These are phyloP conservation scores for Colletotrichum graminicola DNA, from an alignment of 2,329 filamentous ascomycete genomes.

Conservation along the genomic window DNA sequence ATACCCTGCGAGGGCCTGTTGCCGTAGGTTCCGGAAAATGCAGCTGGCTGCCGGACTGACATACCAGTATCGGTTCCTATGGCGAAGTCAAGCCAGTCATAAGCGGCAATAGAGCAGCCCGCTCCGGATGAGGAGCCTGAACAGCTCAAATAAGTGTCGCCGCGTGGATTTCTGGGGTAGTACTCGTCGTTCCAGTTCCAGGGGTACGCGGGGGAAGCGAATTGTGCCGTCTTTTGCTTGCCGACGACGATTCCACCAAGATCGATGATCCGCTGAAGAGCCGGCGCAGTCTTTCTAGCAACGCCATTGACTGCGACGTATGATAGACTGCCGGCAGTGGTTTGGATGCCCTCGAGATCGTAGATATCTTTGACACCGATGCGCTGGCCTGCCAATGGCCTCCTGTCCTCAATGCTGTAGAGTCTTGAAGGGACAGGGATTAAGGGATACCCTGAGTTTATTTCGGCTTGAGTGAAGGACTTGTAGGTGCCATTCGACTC, in stretches of 20 bases:
- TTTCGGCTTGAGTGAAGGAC: not conserved
- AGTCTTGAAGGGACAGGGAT: conserved; percentile 56
- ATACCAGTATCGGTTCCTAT: conserved; percentile 45
- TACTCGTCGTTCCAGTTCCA: conserved; percentile 60
- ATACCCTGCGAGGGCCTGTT: conserved; percentile 48
- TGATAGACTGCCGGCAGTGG: conserved; percentile 68
- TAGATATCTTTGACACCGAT: conserved; percentile 52
- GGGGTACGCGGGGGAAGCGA: conserved; percentile 55
- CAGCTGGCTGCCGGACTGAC: conserved; percentile 47
- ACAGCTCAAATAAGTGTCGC: conserved; percentile 58
- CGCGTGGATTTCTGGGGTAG: conserved; percentile 60
- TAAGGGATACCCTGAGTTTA: not conserved
- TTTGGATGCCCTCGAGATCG: conserved; percentile 62
- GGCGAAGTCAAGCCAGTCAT: conserved; percentile 48
- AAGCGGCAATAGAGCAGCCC: conserved; percentile 47
- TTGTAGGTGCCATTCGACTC: conserved; percentile 28
- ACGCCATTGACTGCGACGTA: conserved; percentile 66
- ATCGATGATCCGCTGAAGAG: conserved; percentile 68
- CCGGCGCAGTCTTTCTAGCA: conserved; percentile 59
- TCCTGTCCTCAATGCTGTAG: conserved; percentile 49
- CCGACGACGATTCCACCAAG: conserved; percentile 69
- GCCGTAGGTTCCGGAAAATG: conserved; percentile 47
- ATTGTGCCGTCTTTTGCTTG: conserved; percentile 64
- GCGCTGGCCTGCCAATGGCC: conserved; percentile 54
- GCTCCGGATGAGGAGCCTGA: conserved; percentile 47